phyloP scores from a whole-genome alignment of 495 filamentous ascomycete genomes.

The Aspergillus saccharolyticus region DNA sequence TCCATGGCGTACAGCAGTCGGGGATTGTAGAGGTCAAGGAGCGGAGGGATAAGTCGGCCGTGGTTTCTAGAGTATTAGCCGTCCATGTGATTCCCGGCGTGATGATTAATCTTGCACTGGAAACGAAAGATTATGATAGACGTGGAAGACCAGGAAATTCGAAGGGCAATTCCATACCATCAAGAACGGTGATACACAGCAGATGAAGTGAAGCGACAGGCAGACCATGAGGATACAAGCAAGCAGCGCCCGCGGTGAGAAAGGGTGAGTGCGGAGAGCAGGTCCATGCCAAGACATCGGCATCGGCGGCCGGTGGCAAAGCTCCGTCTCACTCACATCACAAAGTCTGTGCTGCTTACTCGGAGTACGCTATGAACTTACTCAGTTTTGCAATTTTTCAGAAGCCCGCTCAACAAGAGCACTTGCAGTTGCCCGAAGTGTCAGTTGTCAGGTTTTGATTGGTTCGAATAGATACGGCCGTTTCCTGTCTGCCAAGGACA shows the following conservation, averaged over 20 bases:
- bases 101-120: background rate
- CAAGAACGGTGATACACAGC: background rate
- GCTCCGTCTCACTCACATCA: too few species aligned
- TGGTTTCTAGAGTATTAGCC: background rate
- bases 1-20: conserved; percentile 25
- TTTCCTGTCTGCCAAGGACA: conserved; percentile 15
- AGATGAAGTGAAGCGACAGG: background rate
- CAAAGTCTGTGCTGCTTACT: too few species aligned
- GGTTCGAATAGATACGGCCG: conserved; percentile 6
- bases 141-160: too few species aligned
- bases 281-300: conserved; percentile 15
- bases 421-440: background rate
- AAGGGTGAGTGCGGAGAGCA: conserved; percentile 4
- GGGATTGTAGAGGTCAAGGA: background rate
- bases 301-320: conserved; percentile 6
- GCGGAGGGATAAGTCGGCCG: background rate
- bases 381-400: too few species aligned
- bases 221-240: background rate
- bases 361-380: too few species aligned
- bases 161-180: background rate
- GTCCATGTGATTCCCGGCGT: background rate
- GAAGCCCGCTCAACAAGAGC: too few species aligned
- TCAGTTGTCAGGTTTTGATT: background rate
- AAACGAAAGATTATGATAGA: too few species aligned
- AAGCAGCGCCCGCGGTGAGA: background rate